phyloP scores from a whole-genome alignment of 805 yeast species.

The Candida qinlingensis region DNA sequence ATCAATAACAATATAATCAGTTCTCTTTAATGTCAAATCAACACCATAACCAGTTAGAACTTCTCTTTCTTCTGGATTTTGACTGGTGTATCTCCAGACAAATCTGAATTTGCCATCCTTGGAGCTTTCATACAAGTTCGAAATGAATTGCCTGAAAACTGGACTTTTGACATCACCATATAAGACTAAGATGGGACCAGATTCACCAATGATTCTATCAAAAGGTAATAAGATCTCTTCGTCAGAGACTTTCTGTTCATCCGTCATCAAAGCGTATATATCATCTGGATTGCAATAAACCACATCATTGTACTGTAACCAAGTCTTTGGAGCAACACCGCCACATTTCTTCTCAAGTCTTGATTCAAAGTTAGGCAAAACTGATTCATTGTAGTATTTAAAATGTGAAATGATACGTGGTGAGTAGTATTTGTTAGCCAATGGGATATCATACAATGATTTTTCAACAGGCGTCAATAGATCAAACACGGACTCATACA shows the following conservation, averaged over 20 bases:
- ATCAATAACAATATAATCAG: slow-evolving; percentile 62
- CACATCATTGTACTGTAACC: slow-evolving; percentile 48
- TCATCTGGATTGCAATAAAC: slow-evolving; percentile 65
- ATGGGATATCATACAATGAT: slow-evolving; percentile 19
- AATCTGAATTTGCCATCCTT: slow-evolving; percentile 61
- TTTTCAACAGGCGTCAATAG: slow-evolving; percentile 16
- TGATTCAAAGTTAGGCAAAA: slow-evolving; percentile 25
- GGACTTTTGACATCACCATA: slow-evolving; percentile 59
- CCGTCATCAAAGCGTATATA: slow-evolving; percentile 71
- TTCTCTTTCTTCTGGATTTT: slow-evolving; percentile 22
- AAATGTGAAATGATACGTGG: slow-evolving; percentile 67
- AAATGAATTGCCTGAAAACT: slow-evolving; percentile 51
- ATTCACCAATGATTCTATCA: slow-evolving; percentile 62
- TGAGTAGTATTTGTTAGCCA: slow-evolving; percentile 37
- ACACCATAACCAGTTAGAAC: slow-evolving; percentile 59
- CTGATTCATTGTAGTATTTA: slow-evolving; percentile 38
- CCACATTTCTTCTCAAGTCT: slow-evolving; percentile 22
- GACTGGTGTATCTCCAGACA: slow-evolving; percentile 67
- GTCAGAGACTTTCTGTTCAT: slow-evolving; percentile 14
- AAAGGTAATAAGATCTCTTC: slow-evolving; percentile 31
- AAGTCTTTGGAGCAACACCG: slow-evolving; percentile 31
- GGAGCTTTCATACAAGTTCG: slow-evolving; percentile 55
- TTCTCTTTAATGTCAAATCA: slow-evolving; percentile 55
- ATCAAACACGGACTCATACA: slow-evolving; percentile 15
- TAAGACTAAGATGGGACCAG: slow-evolving; percentile 50